These are phyloP conservation scores for Quercus tomentella DNA, from an alignment of 331 rosid species.

Conservation along the genomic window DNA sequence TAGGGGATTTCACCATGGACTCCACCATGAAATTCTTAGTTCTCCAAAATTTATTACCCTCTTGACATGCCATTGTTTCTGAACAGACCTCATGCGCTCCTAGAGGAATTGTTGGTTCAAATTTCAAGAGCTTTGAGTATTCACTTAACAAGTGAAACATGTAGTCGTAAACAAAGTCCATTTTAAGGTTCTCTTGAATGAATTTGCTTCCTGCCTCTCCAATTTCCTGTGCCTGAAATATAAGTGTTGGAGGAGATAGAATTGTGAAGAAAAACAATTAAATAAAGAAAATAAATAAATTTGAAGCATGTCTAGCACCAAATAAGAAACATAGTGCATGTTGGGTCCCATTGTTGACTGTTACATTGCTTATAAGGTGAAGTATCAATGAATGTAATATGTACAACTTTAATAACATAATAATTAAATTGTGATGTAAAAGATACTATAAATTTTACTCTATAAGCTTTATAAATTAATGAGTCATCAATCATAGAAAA, in stretches of 20 bases:
- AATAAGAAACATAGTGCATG: no score
- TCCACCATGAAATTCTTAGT: constrained; percentile 30
- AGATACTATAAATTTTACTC: no score
- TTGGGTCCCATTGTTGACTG: no score
- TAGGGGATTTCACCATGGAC: constrained; percentile 42
- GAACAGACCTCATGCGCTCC: constrained; percentile 35
- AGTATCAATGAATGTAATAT: no score
- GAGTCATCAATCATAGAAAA: no score
- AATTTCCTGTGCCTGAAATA: constrained; percentile 48
- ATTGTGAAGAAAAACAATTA: background rate
- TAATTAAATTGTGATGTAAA: no score
- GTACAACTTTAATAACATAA: no score
- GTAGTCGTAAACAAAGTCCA: constrained; percentile 74
- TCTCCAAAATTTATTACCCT: constrained; percentile 15
- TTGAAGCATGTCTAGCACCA: background rate
- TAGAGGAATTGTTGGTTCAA: constrained; percentile 31
- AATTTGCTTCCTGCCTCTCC: constrained; percentile 53
- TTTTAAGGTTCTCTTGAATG: constrained; percentile 46
- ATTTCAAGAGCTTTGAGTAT: constrained; percentile 45
- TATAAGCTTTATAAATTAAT: no score
- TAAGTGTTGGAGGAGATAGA: background rate
- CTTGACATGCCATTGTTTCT: constrained; percentile 35
- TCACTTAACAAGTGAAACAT: constrained; percentile 57
- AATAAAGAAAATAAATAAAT: background rate
- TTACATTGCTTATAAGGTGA: no score